phyloP scores from a whole-genome alignment of 2,329 filamentous ascomycete genomes.

The Orbilia brochopaga region DNA sequence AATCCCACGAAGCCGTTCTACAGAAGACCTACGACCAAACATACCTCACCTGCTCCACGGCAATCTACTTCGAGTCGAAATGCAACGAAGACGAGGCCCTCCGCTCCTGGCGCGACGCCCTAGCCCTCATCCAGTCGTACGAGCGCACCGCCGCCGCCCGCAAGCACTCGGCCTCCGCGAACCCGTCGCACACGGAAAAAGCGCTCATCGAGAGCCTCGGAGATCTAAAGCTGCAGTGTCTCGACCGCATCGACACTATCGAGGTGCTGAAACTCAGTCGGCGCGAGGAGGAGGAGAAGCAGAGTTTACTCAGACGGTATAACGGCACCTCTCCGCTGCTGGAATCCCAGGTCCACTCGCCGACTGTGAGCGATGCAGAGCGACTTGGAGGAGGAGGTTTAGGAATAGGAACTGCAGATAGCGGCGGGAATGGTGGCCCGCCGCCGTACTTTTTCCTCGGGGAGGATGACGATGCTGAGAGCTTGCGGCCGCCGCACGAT shows the following conservation, averaged over 20 bases:
- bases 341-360: constrained; percentile 10
- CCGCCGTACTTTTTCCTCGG: constrained; percentile 59
- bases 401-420: too few species aligned
- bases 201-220: constrained; percentile 80
- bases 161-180: constrained; percentile 71
- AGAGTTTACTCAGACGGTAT: constrained; percentile 44
- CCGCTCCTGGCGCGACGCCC: constrained; percentile 84
- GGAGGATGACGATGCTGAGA: constrained; percentile 64
- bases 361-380: constrained; percentile 17
- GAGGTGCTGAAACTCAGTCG: constrained; percentile 76
- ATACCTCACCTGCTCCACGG: constrained; percentile 91
- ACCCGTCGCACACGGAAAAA: constrained; percentile 81
- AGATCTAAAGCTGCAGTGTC: constrained; percentile 86
- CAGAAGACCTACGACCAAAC: constrained; percentile 98
- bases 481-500: constrained; percentile 53
- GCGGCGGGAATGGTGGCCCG: constrained; percentile 58
- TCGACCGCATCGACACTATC: constrained; percentile 87
- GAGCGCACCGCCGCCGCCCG: constrained; percentile 59
- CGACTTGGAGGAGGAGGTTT: too few species aligned
- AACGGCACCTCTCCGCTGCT: constrained; percentile 13
- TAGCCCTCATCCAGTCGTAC: constrained; percentile 81
- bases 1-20: constrained; percentile 70
- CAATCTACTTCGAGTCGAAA: constrained; percentile 89
- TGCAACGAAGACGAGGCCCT: constrained; percentile 90
- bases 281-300: constrained; percentile 60